Percentiles rank a stretch among this genome's conserved stretches.
Conservation (phyloP, 2,329 filamentous ascomycete species). For the Penicillium sclerotigenum region DNA sequence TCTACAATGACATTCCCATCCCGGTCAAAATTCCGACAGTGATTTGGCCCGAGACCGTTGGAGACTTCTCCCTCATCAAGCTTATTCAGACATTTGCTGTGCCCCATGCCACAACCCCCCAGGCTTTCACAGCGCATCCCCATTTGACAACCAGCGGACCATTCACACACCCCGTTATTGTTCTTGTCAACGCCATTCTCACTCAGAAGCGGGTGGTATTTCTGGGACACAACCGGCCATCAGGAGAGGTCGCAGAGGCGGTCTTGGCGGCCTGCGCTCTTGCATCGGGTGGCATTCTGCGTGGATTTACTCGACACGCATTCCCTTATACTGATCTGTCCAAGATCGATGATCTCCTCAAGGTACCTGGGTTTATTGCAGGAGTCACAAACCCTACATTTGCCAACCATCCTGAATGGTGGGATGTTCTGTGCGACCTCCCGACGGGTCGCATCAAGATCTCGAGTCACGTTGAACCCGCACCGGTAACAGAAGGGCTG, state of each 20-base stretch:
- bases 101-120: slow-evolving; percentile 74
- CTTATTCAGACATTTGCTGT: slow-evolving; percentile 91
- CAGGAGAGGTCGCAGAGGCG: slow-evolving; percentile 94
- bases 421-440: slow-evolving; percentile 93
- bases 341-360: slow-evolving; percentile 93
- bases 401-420: slow-evolving; percentile 93
- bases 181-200: slow-evolving; percentile 88
- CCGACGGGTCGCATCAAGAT: slow-evolving; percentile 93
- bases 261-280: slow-evolving; percentile 94
- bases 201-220: slow-evolving; percentile 98
- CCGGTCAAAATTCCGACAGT: slow-evolving; percentile 95
- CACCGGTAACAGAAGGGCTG: slow-evolving; percentile 78
- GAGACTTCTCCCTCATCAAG: slow-evolving; percentile 96
- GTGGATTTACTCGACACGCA: slow-evolving; percentile 91
- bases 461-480: slow-evolving; percentile 78
- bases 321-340: slow-evolving; percentile 98
- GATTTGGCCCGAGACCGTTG: slow-evolving; percentile 90
- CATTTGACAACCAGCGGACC: slow-evolving; percentile 91
- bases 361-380: slow-evolving; percentile 95
- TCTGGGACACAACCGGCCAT: slow-evolving; percentile 89
- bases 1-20: slow-evolving; percentile 95
- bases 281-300: slow-evolving; percentile 84
- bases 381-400: slow-evolving; percentile 97
- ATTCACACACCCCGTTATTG: slow-evolving; percentile 88
- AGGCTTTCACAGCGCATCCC: slow-evolving; percentile 80